Percentiles rank a stretch among this genome's conserved stretches.
These are phyloP conservation scores for Trypanosoma mega DNA, from an alignment of 208 protist species.

Conservation along the genomic window DNA sequence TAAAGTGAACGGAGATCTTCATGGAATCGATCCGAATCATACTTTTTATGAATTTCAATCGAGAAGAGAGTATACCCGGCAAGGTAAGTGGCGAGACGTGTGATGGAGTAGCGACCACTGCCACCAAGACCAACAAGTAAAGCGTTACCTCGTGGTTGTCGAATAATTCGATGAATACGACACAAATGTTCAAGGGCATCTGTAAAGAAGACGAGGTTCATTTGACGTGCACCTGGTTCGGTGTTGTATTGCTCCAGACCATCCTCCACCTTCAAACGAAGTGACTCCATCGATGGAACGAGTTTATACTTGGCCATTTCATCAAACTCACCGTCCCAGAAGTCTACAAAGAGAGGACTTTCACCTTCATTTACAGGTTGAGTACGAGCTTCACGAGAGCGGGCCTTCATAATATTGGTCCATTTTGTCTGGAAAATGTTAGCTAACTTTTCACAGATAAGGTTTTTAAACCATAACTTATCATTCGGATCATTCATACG, in stretches of 20 bases:
- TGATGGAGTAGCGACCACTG: constrained; percentile 95
- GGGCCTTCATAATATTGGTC: constrained; percentile 88
- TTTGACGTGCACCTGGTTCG: constrained; percentile 84
- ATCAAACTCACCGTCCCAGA: constrained; percentile 91
- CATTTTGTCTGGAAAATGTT: constrained; percentile 93
- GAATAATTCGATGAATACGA: constrained; percentile 96
- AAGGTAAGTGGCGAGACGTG: constrained; percentile 96
- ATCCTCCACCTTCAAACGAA: constrained; percentile 93
- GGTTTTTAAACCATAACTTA: constrained; percentile 90
- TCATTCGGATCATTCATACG: constrained; percentile 94
- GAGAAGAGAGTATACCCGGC: constrained; percentile 94
- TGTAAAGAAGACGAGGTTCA: constrained; percentile 98
- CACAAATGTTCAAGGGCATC: constrained; percentile 98
- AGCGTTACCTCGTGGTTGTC: constrained; percentile 96
- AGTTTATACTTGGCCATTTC: constrained; percentile 95
- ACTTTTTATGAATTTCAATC: constrained; percentile 97
- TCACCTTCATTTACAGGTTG: constrained; percentile 66
- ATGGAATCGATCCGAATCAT: constrained; percentile 94
- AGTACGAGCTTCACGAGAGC: constrained; percentile 44
- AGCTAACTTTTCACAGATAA: constrained; percentile 92
- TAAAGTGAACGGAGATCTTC: constrained; percentile 97
- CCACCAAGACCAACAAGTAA: constrained; percentile 98
- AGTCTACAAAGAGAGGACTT: constrained; percentile 95
- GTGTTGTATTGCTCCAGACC: constrained; percentile 93
- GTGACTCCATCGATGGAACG: constrained; percentile 80